phyloP scores from a whole-genome alignment of 305 asterid genomes.

The Rubia occidens region DNA sequence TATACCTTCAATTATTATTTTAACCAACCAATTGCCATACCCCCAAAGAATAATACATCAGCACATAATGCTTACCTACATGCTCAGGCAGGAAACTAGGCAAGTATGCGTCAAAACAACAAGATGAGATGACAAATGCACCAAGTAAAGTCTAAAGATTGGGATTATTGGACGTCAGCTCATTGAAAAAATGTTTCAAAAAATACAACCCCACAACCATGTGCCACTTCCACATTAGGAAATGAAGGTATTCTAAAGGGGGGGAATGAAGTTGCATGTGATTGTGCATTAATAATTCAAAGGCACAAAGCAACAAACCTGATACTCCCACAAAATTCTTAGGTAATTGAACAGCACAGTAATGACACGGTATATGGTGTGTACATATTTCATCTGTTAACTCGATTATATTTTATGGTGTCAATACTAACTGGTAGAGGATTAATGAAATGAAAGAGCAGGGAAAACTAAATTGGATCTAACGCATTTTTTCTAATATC shows the following conservation, averaged over 20 bases:
- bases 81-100: not conserved
- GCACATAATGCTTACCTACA: not conserved
- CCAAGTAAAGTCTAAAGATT: not conserved
- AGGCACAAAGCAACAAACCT: not conserved
- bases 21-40: not conserved
- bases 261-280: not conserved
- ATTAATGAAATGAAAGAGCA: slow-evolving; percentile 4
- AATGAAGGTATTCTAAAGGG: not conserved
- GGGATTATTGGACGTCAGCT: not conserved
- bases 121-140: not conserved
- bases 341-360: not conserved
- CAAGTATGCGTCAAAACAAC: not conserved
- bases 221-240: not conserved
- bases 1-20: too few species aligned
- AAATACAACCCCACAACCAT: not conserved
- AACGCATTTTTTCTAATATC: not conserved
- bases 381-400: not conserved
- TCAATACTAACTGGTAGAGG: not conserved
- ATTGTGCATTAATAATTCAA: not conserved
- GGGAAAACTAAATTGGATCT: slow-evolving; percentile 5
- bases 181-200: not conserved
- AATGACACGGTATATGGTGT: not conserved
- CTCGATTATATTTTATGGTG: not conserved
- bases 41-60: not conserved
- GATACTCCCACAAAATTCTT: not conserved